These are phyloP conservation scores for Backusella sp. DNA, from an alignment of 192 early-diverging fungal genomes.

Conservation along the genomic window DNA sequence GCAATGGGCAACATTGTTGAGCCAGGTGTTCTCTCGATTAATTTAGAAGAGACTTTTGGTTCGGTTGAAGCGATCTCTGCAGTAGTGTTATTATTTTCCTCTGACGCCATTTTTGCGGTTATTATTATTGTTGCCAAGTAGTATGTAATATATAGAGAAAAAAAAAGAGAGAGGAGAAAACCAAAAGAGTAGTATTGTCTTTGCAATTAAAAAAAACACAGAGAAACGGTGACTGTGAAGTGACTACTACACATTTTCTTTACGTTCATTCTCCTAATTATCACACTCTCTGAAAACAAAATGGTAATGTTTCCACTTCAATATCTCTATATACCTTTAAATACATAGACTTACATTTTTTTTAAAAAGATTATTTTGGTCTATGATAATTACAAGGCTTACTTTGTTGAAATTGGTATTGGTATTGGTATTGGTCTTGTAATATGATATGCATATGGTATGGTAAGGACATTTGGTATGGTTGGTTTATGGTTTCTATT, in stretches of 20 bases:
- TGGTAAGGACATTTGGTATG: no score
- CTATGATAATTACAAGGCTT: no score
- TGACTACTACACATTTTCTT: not conserved
- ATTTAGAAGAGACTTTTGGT: not conserved
- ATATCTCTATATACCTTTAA: no score
- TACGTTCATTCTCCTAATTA: no score
- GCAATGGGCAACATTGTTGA: constrained; percentile 59
- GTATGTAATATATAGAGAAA: not conserved
- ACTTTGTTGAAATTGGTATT: no score
- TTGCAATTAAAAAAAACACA: not conserved
- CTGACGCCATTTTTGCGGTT: not conserved
- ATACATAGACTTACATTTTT: no score
- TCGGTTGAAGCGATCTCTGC: not conserved
- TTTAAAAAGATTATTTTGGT: no score
- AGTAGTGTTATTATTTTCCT: not conserved
- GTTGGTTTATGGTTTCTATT: no score
- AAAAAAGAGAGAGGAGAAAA: not conserved
- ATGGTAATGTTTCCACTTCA: no score
- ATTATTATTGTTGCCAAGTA: not conserved
- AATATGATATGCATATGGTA: no score
- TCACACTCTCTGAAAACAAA: no score
- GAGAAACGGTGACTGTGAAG: not conserved
- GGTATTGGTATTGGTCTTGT: no score
- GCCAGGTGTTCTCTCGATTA: constrained; percentile 38
- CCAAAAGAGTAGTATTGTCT: not conserved